These are phyloP conservation scores for Monosporascus sp. DNA, from an alignment of 2,329 filamentous ascomycete species.

Conservation along the genomic window DNA sequence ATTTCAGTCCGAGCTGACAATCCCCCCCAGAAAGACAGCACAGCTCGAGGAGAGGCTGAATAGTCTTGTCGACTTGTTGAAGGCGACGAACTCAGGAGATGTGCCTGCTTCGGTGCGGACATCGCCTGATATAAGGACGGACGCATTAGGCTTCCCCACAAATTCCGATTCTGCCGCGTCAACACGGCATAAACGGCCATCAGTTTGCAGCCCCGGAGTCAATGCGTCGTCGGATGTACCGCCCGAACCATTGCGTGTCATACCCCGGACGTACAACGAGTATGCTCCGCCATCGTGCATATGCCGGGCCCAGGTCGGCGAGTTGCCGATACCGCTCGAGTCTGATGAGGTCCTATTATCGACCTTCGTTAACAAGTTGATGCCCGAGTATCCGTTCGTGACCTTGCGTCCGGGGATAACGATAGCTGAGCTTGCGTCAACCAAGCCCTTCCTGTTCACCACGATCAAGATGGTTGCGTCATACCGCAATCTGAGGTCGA, in stretches of 20 bases:
- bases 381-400: constrained; percentile 42
- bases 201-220: neutral
- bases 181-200: constrained; percentile 2
- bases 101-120: constrained; percentile 8
- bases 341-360: constrained; percentile 41
- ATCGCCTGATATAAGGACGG: constrained; percentile 4
- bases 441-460: constrained; percentile 42
- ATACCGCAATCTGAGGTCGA: constrained; percentile 38
- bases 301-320: constrained; percentile 36
- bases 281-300: constrained; percentile 41
- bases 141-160: constrained; percentile 6
- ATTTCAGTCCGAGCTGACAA: neutral
- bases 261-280: constrained; percentile 40
- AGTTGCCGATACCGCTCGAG: constrained; percentile 34
- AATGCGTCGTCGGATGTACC: constrained; percentile 5
- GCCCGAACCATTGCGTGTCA: constrained; percentile 15
- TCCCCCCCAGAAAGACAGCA: constrained; percentile 35
- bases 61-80: constrained; percentile 42
- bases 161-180: constrained; percentile 1
- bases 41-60: constrained; percentile 46
- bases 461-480: constrained; percentile 46
- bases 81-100: constrained; percentile 27
- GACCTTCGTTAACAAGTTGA: constrained; percentile 38
- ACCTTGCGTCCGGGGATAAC: constrained; percentile 31
- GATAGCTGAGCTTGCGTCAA: constrained; percentile 30